These are phyloP conservation scores for Ophiostoma perfectum DNA, from an alignment of 2,329 filamentous ascomycete species.

Conservation along the genomic window DNA sequence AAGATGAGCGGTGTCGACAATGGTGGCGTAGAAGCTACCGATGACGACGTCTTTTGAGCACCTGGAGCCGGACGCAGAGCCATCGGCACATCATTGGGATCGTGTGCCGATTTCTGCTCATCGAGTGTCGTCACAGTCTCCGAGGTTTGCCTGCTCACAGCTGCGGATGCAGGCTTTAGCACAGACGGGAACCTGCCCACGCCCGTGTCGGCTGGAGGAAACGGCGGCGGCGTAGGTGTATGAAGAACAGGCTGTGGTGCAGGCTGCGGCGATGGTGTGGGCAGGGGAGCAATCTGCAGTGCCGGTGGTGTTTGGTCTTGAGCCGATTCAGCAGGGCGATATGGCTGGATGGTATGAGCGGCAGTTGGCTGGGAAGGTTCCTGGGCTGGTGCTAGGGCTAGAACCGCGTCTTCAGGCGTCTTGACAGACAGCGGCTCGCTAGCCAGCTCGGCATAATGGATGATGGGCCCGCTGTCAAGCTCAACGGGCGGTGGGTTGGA, in stretches of 20 bases:
- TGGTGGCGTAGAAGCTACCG: background rate
- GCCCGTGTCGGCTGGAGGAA: background rate
- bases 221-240: background rate
- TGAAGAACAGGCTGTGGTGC: background rate
- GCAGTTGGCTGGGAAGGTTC: background rate
- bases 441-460: slow-evolving; percentile 38
- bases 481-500: slow-evolving; percentile 43
- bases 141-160: background rate
- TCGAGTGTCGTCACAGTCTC: background rate
- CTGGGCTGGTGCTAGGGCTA: too few species aligned
- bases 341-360: background rate
- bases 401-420: background rate
- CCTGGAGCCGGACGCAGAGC: slow-evolving; percentile 6
- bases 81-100: slow-evolving; percentile 13
- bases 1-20: background rate
- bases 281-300: background rate
- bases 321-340: background rate
- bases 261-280: background rate
- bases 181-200: background rate
- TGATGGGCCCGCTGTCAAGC: slow-evolving; percentile 35
- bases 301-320: background rate
- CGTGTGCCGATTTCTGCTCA: background rate
- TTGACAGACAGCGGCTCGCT: slow-evolving; percentile 30
- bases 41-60: background rate
- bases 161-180: slow-evolving; percentile 6